A percentile compares a stretch with the other conserved stretches of the same genome.
Evolutionary conservation across 2,329 filamentous ascomycete genomes (phyloP).

Genomic region (Phialophora chinensis): DNA sequence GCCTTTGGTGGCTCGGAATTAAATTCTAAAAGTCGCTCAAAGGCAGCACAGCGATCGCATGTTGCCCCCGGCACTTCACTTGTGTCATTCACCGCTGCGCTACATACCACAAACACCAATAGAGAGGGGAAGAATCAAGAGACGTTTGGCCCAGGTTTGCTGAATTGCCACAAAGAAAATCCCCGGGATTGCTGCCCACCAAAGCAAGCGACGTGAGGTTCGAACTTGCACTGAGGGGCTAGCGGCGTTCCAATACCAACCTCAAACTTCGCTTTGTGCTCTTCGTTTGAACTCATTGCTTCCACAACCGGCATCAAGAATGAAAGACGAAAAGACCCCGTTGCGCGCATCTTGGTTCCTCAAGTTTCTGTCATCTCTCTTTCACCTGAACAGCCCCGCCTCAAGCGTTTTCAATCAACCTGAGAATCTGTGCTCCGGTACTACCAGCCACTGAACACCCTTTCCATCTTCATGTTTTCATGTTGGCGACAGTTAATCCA

Average conservation of each 20-base stretch:
- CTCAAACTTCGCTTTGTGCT: neutral
- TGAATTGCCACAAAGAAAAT: slow-evolving; percentile 4
- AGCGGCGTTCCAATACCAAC: neutral
- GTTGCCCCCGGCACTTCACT: slow-evolving; percentile 12
- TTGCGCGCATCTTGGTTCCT: neutral
- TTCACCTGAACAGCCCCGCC: neutral
- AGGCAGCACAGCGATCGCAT: neutral
- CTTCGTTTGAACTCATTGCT: neutral
- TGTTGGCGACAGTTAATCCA: neutral
- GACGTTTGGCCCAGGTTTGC: neutral
- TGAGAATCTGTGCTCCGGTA: neutral
- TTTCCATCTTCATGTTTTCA: neutral
- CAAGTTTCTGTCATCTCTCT: neutral
- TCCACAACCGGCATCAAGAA: neutral
- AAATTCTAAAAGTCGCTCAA: slow-evolving; percentile 12
- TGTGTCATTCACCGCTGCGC: neutral
- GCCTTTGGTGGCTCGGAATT: slow-evolving; percentile 11
- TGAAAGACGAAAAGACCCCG: neutral
- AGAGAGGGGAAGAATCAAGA: neutral
- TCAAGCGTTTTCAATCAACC: neutral
- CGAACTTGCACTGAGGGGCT: neutral
- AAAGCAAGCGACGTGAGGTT: neutral
- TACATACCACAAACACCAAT: slow-evolving; percentile 7
- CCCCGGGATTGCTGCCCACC: neutral
- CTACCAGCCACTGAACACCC: neutral